phyloP scores from a whole-genome alignment of 495 filamentous ascomycete species.

The Cercophora newfieldiana region DNA sequence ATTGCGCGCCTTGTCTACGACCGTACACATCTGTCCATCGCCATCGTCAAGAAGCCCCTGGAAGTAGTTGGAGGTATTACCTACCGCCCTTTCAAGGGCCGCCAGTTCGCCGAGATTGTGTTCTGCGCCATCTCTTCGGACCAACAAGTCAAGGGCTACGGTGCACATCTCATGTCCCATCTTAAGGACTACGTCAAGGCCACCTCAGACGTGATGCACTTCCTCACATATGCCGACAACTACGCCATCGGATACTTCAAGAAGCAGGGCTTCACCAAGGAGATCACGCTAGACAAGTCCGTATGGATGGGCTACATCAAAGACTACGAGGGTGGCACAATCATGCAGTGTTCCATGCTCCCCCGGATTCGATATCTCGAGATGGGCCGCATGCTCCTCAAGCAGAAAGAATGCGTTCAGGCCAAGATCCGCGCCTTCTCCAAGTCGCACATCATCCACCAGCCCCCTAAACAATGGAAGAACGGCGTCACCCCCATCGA shows the following conservation, averaged over 20 bases:
- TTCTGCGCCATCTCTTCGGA: conserved; percentile 98
- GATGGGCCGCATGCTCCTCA: conserved; percentile 88
- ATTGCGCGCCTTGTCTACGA: conserved; percentile 97
- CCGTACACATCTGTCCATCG: conserved; percentile 91
- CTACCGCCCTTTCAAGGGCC: conserved; percentile 90
- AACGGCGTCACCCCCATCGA: conserved; percentile 71
- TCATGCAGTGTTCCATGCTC: conserved; percentile 99
- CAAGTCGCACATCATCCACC: conserved; percentile 84
- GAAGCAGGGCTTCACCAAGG: conserved; percentile 98
- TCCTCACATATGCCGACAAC: conserved; percentile 97
- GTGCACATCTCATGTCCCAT: conserved; percentile 96
- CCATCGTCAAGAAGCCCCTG: conserved; percentile 93
- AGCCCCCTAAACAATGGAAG: conserved; percentile 81
- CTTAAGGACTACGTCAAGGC: conserved; percentile 99
- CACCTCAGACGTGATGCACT: conserved; percentile 95
- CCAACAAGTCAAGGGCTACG: conserved; percentile 98
- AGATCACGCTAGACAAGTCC: conserved; percentile 86
- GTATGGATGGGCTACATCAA: conserved; percentile 99
- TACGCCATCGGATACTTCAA: conserved; percentile 99
- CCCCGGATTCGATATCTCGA: conserved; percentile 94
- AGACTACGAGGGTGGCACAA: conserved; percentile 97
- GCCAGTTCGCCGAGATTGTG: conserved; percentile 95
- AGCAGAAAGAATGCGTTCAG: conserved; percentile 92
- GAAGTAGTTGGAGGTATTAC: conserved; percentile 97
- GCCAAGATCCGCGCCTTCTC: conserved; percentile 92